Evolutionary conservation across 345 rosid species (phyloP).

Genomic region (Populus alba): DNA sequence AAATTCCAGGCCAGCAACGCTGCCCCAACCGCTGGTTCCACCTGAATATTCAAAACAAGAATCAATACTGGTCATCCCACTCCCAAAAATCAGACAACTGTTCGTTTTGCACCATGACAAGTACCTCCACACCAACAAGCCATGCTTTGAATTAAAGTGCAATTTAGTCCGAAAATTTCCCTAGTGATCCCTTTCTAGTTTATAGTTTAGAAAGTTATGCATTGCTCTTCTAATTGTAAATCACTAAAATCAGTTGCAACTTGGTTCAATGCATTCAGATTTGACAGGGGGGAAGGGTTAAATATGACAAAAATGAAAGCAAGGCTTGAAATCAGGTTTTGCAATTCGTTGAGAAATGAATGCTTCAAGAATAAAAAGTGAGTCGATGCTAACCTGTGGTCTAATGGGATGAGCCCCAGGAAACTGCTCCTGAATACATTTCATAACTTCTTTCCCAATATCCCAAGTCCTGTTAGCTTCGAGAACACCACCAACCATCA

Average conservation of each 20-base stretch:
- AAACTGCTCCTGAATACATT: slow-evolving; percentile 41
- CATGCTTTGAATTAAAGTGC: neutral
- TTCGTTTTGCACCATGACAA: neutral
- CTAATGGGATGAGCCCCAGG: slow-evolving; percentile 52
- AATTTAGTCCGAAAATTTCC: neutral
- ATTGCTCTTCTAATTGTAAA: neutral
- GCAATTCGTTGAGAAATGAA: neutral
- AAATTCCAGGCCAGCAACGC: slow-evolving; percentile 64
- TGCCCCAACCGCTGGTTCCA: slow-evolving; percentile 73
- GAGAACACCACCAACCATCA: slow-evolving; percentile 79
- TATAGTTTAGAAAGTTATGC: neutral
- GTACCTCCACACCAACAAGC: neutral
- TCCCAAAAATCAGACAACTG: neutral
- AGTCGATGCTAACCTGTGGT: slow-evolving; percentile 48
- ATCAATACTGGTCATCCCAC: neutral
- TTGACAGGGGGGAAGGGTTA: neutral
- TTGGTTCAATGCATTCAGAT: neutral
- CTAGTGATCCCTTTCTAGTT: neutral
- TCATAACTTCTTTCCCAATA: slow-evolving; percentile 58
- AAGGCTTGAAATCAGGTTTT: neutral
- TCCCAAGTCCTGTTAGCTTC: slow-evolving; percentile 66
- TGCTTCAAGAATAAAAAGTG: neutral
- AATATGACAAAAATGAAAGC: neutral
- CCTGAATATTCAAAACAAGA: slow-evolving; percentile 28
- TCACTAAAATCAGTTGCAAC: neutral